phyloP scores from a whole-genome alignment of 2,329 filamentous ascomycete species.

The Chaetothyriales sp. region DNA sequence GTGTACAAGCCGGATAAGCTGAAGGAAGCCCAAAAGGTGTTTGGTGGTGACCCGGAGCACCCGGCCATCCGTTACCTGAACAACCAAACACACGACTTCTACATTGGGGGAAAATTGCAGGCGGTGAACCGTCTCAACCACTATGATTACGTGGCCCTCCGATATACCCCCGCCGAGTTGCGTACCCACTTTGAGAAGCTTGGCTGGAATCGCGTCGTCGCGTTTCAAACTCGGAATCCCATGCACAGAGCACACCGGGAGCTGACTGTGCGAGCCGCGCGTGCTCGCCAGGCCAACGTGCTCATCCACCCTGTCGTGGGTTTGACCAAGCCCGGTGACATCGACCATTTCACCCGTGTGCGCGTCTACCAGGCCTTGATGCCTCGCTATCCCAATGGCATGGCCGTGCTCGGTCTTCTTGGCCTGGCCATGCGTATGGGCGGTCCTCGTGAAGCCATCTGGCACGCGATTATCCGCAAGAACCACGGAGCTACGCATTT shows the following conservation, averaged over 20 bases:
- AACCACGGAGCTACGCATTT: conserved; percentile 99
- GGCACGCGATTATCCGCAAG: conserved; percentile 99
- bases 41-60: conserved; percentile 81
- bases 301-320: conserved; percentile 98
- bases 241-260: conserved; percentile 99
- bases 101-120: conserved; percentile 90
- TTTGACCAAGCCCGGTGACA: conserved; percentile 96
- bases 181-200: conserved; percentile 98
- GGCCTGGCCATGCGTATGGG: conserved; percentile 98
- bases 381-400: conserved; percentile 94
- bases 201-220: conserved; percentile 92
- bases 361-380: conserved; percentile 96
- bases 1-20: conserved; percentile 91
- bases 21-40: conserved; percentile 85
- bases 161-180: conserved; percentile 92
- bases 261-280: conserved; percentile 90
- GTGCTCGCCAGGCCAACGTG: conserved; percentile 91
- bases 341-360: conserved; percentile 98
- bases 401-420: conserved; percentile 90
- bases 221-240: conserved; percentile 97
- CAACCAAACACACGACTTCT: conserved; percentile 68
- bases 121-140: conserved; percentile 91
- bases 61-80: conserved; percentile 86
- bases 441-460: conserved; percentile 93
- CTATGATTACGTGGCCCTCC: conserved; percentile 95